Conservation (phyloP, 2,329 filamentous ascomycete species). For the Talaromyces sp. region DNA sequence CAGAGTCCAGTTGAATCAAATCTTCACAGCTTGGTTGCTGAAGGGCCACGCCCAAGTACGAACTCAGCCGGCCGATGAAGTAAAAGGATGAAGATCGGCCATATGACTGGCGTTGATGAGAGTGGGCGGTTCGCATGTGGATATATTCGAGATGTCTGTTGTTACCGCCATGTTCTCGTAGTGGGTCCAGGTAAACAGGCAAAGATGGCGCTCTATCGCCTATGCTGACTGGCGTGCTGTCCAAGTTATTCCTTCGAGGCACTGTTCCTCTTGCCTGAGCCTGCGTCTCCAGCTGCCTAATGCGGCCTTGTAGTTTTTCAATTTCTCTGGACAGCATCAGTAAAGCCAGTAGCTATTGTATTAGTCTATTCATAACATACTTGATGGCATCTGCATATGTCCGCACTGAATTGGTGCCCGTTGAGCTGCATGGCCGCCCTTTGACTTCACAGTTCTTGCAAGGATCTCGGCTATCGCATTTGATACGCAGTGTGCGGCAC, state of each 20-base stretch:
- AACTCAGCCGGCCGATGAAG: conserved; percentile 9
- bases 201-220: neutral
- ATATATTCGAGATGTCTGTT: conserved; percentile 3
- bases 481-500: conserved; percentile 9
- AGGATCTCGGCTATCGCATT: conserved; percentile 10
- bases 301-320: conserved; percentile 3
- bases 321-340: conserved; percentile 4
- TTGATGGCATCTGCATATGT: conserved; percentile 3
- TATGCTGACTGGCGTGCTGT: neutral
- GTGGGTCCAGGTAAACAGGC: neutral
- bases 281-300: conserved; percentile 7
- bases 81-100: conserved; percentile 9
- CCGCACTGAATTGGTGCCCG: neutral
- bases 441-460: conserved; percentile 9
- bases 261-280: neutral
- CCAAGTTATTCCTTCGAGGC: neutral
- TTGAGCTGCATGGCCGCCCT: conserved; percentile 5
- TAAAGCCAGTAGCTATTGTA: neutral
- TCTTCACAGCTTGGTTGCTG: neutral
- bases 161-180: neutral
- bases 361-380: neutral
- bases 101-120: conserved; percentile 4
- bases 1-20: conserved; percentile 5
- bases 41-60: neutral
- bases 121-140: neutral